Conservation (phyloP, 1,284 basidiomycete species). For the Peniophora sp. region DNA sequence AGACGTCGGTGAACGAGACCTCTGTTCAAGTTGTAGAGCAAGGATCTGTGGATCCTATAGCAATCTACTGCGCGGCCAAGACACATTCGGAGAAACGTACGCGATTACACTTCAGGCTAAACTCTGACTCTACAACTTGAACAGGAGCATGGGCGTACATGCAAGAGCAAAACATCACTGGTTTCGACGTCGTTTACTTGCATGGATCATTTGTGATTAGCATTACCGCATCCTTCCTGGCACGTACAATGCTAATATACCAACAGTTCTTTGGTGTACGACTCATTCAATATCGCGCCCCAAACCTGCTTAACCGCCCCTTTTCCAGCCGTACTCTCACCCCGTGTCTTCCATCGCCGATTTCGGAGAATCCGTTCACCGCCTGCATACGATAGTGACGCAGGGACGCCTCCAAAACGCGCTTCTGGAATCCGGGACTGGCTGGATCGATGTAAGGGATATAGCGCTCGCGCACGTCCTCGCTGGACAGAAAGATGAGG, state of each 20-base stretch:
- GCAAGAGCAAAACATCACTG: background rate
- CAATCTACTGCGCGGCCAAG: background rate
- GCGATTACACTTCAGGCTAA: too few species aligned
- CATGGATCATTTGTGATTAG: conserved; percentile 22
- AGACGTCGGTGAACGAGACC: background rate
- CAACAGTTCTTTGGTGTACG: too few species aligned
- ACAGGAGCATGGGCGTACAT: background rate
- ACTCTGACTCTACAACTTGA: too few species aligned
- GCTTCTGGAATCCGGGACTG: conserved; percentile 7
- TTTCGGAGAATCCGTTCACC: conserved; percentile 45
- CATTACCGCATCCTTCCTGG: too few species aligned
- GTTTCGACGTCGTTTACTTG: conserved; percentile 5
- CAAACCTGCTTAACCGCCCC: too few species aligned
- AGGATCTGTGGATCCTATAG: background rate
- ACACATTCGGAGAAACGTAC: background rate
- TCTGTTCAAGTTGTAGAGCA: background rate
- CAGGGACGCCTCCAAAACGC: background rate
- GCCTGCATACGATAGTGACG: conserved; percentile 23
- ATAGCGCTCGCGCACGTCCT: conserved; percentile 38
- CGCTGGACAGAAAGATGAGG: conserved; percentile 31
- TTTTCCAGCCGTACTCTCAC: conserved; percentile 22
- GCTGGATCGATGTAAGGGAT: conserved; percentile 37
- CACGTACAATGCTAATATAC: too few species aligned
- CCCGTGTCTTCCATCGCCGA: conserved; percentile 32
- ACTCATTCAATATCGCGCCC: too few species aligned